A percentile compares a stretch with the other conserved stretches of the same genome.
phyloP scores from a whole-genome alignment of 495 filamentous ascomycete genomes.

The Halenospora varia region DNA sequence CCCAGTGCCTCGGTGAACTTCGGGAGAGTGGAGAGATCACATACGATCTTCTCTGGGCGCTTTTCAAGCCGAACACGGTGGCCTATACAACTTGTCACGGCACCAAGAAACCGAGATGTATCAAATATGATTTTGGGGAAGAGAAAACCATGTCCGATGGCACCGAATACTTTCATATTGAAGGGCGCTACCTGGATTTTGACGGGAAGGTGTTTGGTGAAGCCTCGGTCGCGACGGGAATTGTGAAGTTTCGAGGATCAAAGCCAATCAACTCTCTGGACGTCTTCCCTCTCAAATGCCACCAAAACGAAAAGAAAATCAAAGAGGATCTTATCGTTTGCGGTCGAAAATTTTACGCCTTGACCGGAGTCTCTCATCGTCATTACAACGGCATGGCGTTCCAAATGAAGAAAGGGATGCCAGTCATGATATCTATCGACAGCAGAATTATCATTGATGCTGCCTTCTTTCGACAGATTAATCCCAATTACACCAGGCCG shows the following conservation, averaged over 20 bases:
- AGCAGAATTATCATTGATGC: slow-evolving; percentile 28
- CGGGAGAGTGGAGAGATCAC: slow-evolving; percentile 38
- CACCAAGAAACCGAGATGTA: slow-evolving; percentile 18
- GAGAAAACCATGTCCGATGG: slow-evolving; percentile 23
- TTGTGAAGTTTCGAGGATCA: slow-evolving; percentile 13
- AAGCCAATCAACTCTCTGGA: slow-evolving; percentile 13
- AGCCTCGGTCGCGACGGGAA: slow-evolving; percentile 4
- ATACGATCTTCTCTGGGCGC: slow-evolving; percentile 43
- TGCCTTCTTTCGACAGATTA: neutral
- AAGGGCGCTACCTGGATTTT: slow-evolving; percentile 14
- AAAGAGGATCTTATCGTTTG: slow-evolving; percentile 4
- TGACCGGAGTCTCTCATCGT: neutral
- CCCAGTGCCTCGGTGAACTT: slow-evolving; percentile 34
- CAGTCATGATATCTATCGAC: slow-evolving; percentile 24
- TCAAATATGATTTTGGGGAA: slow-evolving; percentile 25
- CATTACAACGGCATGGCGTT: neutral
- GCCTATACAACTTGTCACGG: slow-evolving; percentile 41
- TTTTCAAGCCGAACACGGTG: slow-evolving; percentile 38
- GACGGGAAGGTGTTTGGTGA: slow-evolving; percentile 6
- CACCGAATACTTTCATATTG: neutral
- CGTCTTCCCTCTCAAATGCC: slow-evolving; percentile 8
- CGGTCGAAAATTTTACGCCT: slow-evolving; percentile 8
- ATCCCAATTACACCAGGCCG: neutral
- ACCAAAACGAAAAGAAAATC: neutral
- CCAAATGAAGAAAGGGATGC: neutral